A percentile compares a stretch with the other conserved stretches of the same genome.
Evolutionary conservation across 192 early-diverging fungal genomes (phyloP).

Genomic region (Chytriomyces sp.): DNA sequence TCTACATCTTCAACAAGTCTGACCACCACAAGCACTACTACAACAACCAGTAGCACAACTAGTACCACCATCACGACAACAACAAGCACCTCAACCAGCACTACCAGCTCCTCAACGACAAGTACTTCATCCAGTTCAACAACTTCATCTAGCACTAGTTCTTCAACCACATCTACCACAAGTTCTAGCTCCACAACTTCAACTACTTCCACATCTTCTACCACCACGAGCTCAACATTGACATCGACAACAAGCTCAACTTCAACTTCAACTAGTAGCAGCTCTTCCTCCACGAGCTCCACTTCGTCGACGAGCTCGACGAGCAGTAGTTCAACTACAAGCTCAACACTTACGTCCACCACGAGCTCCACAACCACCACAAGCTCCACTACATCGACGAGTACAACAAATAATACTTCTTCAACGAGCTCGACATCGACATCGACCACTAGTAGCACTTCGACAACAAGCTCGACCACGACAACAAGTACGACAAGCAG

Average conservation of each 20-base stretch:
- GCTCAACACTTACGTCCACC: neutral
- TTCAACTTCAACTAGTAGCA: neutral
- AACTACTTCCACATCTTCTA: neutral
- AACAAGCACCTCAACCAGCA: too few relatives aligned
- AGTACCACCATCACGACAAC: too few relatives aligned
- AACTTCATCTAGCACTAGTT: neutral
- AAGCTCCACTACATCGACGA: neutral
- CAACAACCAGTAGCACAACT: neutral
- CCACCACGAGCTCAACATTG: neutral
- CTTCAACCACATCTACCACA: neutral
- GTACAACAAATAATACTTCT: neutral
- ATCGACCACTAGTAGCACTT: neutral
- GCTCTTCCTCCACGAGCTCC: neutral
- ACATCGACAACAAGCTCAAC: neutral
- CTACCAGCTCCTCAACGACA: too few relatives aligned
- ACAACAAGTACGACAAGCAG: neutral
- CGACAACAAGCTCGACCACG: neutral
- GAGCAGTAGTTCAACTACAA: neutral
- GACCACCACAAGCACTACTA: neutral
- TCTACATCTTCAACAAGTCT: neutral
- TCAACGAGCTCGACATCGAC: neutral
- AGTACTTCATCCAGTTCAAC: neutral
- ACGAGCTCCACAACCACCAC: neutral
- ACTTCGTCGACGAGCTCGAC: neutral
- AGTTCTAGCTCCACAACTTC: neutral